These are phyloP conservation scores for Ophiostoma populinum DNA, from an alignment of 2,329 filamentous ascomycete genomes.

Conservation along the genomic window DNA sequence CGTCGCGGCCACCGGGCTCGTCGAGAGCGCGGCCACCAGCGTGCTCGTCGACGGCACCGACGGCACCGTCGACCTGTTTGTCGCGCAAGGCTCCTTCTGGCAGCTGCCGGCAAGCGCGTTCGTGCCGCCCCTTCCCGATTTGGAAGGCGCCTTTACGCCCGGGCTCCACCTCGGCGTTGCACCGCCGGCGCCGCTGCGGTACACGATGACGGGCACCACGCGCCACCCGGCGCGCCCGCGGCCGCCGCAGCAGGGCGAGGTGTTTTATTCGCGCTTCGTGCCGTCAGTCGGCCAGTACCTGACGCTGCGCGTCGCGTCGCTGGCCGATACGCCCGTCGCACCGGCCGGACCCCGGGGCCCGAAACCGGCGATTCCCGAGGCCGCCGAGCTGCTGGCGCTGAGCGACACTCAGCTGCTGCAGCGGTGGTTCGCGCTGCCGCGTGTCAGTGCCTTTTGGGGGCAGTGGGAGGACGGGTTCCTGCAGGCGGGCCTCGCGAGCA, in stretches of 20 bases:
- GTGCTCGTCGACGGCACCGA: conserved; percentile 28
- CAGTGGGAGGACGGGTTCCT: conserved; percentile 50
- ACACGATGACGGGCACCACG: conserved; percentile 58
- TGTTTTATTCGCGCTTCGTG: conserved; percentile 78
- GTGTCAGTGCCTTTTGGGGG: conserved; percentile 77
- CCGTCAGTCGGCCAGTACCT: conserved; percentile 71
- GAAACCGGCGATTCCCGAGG: conserved; percentile 14
- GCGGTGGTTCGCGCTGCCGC: conserved; percentile 75
- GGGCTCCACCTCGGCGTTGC: conserved; percentile 63
- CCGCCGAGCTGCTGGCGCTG: conserved; percentile 23
- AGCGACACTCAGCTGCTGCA: conserved; percentile 48
- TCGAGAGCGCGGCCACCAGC: conserved; percentile 53
- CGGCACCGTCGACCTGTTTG: conserved; percentile 67
- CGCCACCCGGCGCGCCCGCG: conserved; percentile 79
- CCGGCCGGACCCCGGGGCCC: conserved; percentile 42
- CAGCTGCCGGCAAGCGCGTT: conserved; percentile 77
- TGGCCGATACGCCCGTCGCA: conserved; percentile 43
- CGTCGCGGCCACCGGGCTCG: conserved; percentile 41
- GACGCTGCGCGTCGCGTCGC: conserved; percentile 69
- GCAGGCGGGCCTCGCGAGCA: conserved; percentile 40
- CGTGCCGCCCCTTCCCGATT: no score
- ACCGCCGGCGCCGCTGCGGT: conserved; percentile 69
- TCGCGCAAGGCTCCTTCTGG: conserved; percentile 72
- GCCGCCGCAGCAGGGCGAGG: conserved; percentile 75
- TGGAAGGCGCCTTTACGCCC: no score